These are phyloP conservation scores for Fraxinus velutina DNA, from an alignment of 305 asterid genomes.

Conservation along the genomic window DNA sequence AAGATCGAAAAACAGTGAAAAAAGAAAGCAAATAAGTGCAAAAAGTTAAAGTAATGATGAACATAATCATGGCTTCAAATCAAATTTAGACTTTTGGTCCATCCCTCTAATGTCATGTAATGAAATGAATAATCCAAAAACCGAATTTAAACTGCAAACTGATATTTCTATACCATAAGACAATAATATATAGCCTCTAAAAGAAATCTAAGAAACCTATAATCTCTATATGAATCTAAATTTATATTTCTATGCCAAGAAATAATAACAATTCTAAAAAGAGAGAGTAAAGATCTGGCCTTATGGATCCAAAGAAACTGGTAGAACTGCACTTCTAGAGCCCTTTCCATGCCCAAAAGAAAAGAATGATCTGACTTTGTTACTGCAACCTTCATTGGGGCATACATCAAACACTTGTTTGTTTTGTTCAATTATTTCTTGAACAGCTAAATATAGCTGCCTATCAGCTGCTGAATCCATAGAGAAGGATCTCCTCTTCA, in stretches of 20 bases:
- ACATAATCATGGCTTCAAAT: no score
- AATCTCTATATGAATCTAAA: constrained; percentile 13
- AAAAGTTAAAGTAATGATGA: not conserved
- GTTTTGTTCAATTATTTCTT: constrained; percentile 40
- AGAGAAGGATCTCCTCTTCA: constrained; percentile 70
- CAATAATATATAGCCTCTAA: not conserved
- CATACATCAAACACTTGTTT: constrained; percentile 23
- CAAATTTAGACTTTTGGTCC: constrained; percentile 31
- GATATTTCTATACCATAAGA: constrained; percentile 12
- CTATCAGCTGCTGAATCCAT: constrained; percentile 79
- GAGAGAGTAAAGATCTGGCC: not conserved
- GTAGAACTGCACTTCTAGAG: constrained; percentile 64
- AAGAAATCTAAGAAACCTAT: constrained; percentile 16
- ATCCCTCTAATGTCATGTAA: constrained; percentile 30
- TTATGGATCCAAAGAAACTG: constrained; percentile 46
- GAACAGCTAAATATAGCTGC: constrained; percentile 59
- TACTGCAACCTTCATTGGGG: constrained; percentile 43
- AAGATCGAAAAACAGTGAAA: constrained; percentile 20
- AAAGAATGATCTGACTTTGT: constrained; percentile 58
- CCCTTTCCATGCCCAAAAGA: constrained; percentile 69
- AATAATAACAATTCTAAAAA: not conserved
- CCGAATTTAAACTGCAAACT: constrained; percentile 22
- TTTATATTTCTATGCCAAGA: constrained; percentile 19
- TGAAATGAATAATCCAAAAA: constrained; percentile 29
- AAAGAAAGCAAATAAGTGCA: constrained; percentile 18